Conservation (phyloP, 2,329 filamentous ascomycete species). For the Allantophomopsis lycopodina region DNA sequence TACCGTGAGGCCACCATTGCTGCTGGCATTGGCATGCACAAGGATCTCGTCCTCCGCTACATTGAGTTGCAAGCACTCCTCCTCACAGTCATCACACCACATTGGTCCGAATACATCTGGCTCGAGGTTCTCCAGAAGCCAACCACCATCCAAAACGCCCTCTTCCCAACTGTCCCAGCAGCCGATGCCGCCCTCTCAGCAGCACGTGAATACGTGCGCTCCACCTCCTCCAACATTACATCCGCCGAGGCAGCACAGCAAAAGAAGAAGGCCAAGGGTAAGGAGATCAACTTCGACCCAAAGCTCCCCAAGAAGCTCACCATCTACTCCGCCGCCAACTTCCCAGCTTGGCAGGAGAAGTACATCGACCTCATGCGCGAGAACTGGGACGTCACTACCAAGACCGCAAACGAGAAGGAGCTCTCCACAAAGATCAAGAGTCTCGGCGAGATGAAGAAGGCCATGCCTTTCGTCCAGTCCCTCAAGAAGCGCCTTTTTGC, state of each 20-base stretch:
- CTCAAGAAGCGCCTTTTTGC: constrained; percentile 72
- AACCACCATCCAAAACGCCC: constrained; percentile 64
- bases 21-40: constrained; percentile 75
- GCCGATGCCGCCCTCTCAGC: constrained; percentile 57
- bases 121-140: constrained; percentile 73
- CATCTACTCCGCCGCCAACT: constrained; percentile 68
- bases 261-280: constrained; percentile 91
- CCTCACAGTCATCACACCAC: constrained; percentile 73
- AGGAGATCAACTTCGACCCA: constrained; percentile 72
- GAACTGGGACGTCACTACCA: constrained; percentile 47
- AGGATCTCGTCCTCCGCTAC: constrained; percentile 64
- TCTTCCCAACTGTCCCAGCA: constrained; percentile 57
- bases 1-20: constrained; percentile 75
- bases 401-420: constrained; percentile 65
- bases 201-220: constrained; percentile 69
- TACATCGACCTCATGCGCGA: constrained; percentile 71
- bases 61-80: constrained; percentile 78
- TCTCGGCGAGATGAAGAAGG: constrained; percentile 86
- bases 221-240: constrained; percentile 62
- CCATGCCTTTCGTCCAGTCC: constrained; percentile 88
- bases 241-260: constrained; percentile 70
- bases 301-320: constrained; percentile 86
- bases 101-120: constrained; percentile 94
- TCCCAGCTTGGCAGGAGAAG: constrained; percentile 84
- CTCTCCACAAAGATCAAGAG: constrained; percentile 69